Evolutionary conservation across 1,284 basidiomycete genomes (phyloP).

Genomic region (Phlebopus sp.): DNA sequence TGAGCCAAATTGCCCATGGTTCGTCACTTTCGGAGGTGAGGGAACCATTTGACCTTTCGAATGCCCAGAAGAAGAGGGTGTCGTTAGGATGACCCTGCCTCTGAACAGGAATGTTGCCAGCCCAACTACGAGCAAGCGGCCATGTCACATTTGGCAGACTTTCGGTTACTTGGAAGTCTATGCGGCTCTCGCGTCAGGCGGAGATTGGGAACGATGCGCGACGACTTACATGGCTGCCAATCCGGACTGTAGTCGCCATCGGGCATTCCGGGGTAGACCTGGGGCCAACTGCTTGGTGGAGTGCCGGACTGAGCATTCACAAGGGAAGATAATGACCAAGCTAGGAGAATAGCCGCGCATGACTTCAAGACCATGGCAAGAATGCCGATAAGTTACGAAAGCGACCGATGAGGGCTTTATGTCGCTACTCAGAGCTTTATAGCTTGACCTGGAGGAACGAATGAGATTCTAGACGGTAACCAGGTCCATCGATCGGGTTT

Average conservation of each 20-base stretch:
- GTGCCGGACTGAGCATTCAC: constrained; percentile 23
- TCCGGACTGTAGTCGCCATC: constrained; percentile 48
- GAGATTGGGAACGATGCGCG: no score
- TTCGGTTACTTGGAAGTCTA: constrained; percentile 56
- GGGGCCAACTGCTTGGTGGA: constrained; percentile 33
- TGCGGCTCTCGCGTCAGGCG: background rate
- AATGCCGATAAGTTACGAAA: constrained; percentile 8
- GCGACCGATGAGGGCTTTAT: background rate
- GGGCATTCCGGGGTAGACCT: constrained; percentile 32
- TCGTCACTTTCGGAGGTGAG: constrained; percentile 45
- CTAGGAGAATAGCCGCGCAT: constrained; percentile 7
- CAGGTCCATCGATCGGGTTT: background rate
- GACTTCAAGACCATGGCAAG: constrained; percentile 20
- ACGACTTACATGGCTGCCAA: constrained; percentile 60
- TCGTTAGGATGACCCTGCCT: constrained; percentile 65
- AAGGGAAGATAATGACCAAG: constrained; percentile 5
- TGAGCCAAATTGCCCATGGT: constrained; percentile 76
- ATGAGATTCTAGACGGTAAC: no score
- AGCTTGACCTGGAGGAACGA: background rate
- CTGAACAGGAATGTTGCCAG: constrained; percentile 67
- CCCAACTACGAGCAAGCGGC: constrained; percentile 52
- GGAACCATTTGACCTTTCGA: constrained; percentile 60
- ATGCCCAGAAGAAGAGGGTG: constrained; percentile 71
- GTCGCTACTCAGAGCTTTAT: constrained; percentile 2
- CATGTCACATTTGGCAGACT: constrained; percentile 65